Evolutionary conservation across 805 yeast genomes (phyloP).

Genomic region (Ogataea parapolymorpha): DNA sequence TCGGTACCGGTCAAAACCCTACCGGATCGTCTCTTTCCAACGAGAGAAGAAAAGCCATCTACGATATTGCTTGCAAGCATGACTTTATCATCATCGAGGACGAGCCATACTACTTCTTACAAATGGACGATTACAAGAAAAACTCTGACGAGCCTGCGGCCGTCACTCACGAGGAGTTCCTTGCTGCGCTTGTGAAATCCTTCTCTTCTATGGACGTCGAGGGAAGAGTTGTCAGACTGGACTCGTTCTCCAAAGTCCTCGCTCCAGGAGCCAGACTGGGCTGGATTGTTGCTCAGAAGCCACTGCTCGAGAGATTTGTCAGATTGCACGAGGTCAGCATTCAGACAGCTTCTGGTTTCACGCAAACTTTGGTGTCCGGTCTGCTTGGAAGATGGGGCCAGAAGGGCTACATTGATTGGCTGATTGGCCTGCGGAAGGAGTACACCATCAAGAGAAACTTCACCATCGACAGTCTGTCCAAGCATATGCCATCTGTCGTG

Average conservation of each 20-base stretch:
- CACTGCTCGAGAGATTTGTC: slow-evolving; percentile 59
- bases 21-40: slow-evolving; percentile 81
- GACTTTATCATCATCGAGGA: slow-evolving; percentile 89
- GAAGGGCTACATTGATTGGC: slow-evolving; percentile 83
- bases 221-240: slow-evolving; percentile 87
- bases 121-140: slow-evolving; percentile 73
- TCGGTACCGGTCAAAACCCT: slow-evolving; percentile 97
- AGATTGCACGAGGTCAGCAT: slow-evolving; percentile 78
- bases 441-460: slow-evolving; percentile 87
- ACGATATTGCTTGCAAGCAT: slow-evolving; percentile 75
- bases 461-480: slow-evolving; percentile 70
- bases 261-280: slow-evolving; percentile 92
- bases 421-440: slow-evolving; percentile 73
- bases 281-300: slow-evolving; percentile 77
- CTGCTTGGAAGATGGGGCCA: slow-evolving; percentile 87
- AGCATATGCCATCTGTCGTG: slow-evolving; percentile 50
- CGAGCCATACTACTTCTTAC: slow-evolving; percentile 96
- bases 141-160: slow-evolving; percentile 26
- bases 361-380: slow-evolving; percentile 68
- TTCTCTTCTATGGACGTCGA: slow-evolving; percentile 74
- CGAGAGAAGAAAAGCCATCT: slow-evolving; percentile 76
- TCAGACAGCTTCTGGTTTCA: slow-evolving; percentile 79
- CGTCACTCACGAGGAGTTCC: slow-evolving; percentile 58
- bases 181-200: slow-evolving; percentile 67
- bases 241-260: slow-evolving; percentile 84